These are phyloP conservation scores for Ogataea pini DNA, from an alignment of 805 yeast species.

Conservation along the genomic window DNA sequence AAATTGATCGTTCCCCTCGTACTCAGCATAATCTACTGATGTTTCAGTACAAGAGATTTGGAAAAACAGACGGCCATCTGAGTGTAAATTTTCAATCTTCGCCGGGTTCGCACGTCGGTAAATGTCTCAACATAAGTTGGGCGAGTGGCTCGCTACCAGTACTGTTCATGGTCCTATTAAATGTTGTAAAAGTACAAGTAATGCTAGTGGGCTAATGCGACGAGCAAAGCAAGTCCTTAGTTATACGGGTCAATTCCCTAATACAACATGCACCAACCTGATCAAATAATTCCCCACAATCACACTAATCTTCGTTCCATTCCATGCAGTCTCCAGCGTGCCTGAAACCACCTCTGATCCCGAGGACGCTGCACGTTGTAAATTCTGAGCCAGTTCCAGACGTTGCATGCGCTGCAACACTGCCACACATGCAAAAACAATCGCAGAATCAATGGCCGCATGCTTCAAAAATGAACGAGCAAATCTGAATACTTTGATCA, in stretches of 20 bases:
- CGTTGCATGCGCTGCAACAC: slow-evolving; percentile 15
- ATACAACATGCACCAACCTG: not conserved
- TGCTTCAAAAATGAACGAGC: slow-evolving; percentile 21
- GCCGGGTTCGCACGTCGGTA: too few relatives aligned
- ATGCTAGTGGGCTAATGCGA: too few relatives aligned
- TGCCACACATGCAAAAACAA: slow-evolving; percentile 18
- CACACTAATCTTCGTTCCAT: not conserved
- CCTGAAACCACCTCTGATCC: slow-evolving; percentile 6
- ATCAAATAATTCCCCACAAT: not conserved
- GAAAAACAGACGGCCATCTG: too few relatives aligned
- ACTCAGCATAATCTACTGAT: too few relatives aligned
- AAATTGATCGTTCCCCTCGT: too few relatives aligned
- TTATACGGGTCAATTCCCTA: not conserved
- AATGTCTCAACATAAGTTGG: too few relatives aligned
- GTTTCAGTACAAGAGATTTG: too few relatives aligned
- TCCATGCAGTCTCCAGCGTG: not conserved
- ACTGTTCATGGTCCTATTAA: too few relatives aligned
- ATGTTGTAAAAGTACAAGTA: too few relatives aligned
- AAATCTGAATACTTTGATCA: slow-evolving; percentile 13
- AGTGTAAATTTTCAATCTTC: too few relatives aligned
- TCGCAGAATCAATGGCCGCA: slow-evolving; percentile 25
- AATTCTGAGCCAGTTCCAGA: slow-evolving; percentile 8
- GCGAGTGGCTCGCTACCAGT: too few relatives aligned
- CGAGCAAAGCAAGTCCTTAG: too few relatives aligned
- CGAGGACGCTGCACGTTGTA: not conserved